Percentiles rank a stretch among this genome's conserved stretches.
Evolutionary conservation across 2,329 filamentous ascomycete species (phyloP).

Genomic region (Botrytis squamosa): DNA sequence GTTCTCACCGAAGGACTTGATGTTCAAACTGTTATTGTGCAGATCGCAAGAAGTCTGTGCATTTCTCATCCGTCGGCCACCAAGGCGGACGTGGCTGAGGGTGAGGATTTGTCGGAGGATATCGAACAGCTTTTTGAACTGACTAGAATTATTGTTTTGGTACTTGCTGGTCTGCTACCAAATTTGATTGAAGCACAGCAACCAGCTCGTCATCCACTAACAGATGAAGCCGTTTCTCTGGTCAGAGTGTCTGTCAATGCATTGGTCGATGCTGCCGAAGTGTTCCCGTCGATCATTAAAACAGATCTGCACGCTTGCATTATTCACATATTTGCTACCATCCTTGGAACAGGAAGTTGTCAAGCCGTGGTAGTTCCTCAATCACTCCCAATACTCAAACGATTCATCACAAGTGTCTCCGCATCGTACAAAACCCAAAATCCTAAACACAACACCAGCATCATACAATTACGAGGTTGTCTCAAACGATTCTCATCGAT

Average conservation of each 20-base stretch:
- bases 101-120: slow-evolving; percentile 86
- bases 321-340: slow-evolving; percentile 92
- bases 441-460: slow-evolving; percentile 40
- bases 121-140: slow-evolving; percentile 98
- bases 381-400: slow-evolving; percentile 84
- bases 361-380: slow-evolving; percentile 88
- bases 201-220: slow-evolving; percentile 71
- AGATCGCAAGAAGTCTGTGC: slow-evolving; percentile 87
- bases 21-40: slow-evolving; percentile 88
- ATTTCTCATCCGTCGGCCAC: slow-evolving; percentile 88
- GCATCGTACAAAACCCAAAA: slow-evolving; percentile 43
- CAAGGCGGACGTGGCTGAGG: slow-evolving; percentile 61
- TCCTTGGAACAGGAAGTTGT: slow-evolving; percentile 81
- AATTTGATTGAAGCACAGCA: slow-evolving; percentile 66
- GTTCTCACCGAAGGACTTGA: slow-evolving; percentile 87
- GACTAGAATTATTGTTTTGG: slow-evolving; percentile 91
- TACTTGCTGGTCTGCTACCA: slow-evolving; percentile 82
- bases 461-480: slow-evolving; percentile 72
- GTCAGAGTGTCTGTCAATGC: slow-evolving; percentile 79
- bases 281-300: slow-evolving; percentile 95
- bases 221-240: slow-evolving; percentile 81
- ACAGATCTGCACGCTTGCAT: slow-evolving; percentile 96
- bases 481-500: slow-evolving; percentile 81
- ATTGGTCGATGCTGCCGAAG: slow-evolving; percentile 88
- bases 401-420: slow-evolving; percentile 79